Evolutionary conservation across 495 filamentous ascomycete species (phyloP).

Genomic region (Penicillium salamii): DNA sequence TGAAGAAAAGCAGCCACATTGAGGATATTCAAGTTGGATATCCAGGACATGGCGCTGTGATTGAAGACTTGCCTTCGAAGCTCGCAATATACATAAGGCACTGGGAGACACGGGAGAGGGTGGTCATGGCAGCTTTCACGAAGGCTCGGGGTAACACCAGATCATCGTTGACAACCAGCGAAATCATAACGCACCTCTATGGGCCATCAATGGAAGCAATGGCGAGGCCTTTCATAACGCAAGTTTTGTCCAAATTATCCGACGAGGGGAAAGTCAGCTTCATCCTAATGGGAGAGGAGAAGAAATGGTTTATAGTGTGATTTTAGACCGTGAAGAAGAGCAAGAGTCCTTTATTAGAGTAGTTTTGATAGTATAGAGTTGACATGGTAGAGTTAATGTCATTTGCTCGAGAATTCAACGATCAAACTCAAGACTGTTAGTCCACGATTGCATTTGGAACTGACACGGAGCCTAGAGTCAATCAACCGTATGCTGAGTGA

Average conservation of each 20-base stretch:
- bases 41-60: slow-evolving; percentile 39
- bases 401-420: too few species aligned
- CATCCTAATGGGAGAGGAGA: slow-evolving; percentile 32
- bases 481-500: neutral
- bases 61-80: slow-evolving; percentile 31
- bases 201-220: slow-evolving; percentile 25
- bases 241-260: slow-evolving; percentile 48
- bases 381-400: too few species aligned
- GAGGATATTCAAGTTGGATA: slow-evolving; percentile 35
- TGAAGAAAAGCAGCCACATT: slow-evolving; percentile 26
- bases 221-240: slow-evolving; percentile 46
- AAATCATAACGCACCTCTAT: slow-evolving; percentile 19
- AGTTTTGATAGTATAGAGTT: too few species aligned
- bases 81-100: slow-evolving; percentile 28
- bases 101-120: slow-evolving; percentile 35
- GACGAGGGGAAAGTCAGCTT: slow-evolving; percentile 50
- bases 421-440: too few species aligned
- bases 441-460: too few species aligned
- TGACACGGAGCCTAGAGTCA: too few species aligned
- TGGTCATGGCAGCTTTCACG: slow-evolving; percentile 24
- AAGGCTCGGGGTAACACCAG: slow-evolving; percentile 11
- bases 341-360: too few species aligned
- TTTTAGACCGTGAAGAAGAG: neutral
- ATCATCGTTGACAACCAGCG: slow-evolving; percentile 31
- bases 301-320: slow-evolving; percentile 40